These are phyloP conservation scores for Solanum arcanum DNA, from an alignment of 257 asterid species.

Conservation along the genomic window DNA sequence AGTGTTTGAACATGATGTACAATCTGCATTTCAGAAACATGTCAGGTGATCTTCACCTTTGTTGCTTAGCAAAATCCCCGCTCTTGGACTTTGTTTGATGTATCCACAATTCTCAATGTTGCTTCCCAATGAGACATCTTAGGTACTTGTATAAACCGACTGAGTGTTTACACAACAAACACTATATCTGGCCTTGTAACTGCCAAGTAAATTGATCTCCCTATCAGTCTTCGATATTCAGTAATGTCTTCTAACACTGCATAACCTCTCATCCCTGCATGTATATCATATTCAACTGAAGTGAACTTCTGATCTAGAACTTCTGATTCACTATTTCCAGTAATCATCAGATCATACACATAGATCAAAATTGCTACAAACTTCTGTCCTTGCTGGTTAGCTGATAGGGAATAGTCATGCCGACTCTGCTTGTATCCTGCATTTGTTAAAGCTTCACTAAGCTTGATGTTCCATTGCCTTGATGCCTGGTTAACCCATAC, in stretches of 20 bases:
- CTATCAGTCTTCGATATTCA: not conserved
- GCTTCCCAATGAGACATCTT: not conserved
- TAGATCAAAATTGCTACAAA: not conserved
- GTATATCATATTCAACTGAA: not conserved
- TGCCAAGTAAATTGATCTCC: not conserved
- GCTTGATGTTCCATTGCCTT: not conserved
- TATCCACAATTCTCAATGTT: not conserved
- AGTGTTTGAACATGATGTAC: not conserved
- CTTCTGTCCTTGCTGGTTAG: not conserved
- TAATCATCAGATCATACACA: not conserved
- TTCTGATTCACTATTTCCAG: not conserved
- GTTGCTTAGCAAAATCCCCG: not conserved
- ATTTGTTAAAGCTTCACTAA: not conserved
- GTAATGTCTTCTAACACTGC: not conserved
- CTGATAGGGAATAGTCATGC: not conserved
- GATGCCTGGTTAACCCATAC: not conserved
- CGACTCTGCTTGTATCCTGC: not conserved
- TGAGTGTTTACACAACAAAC: not conserved
- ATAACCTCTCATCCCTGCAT: not conserved
- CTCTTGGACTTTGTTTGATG: not conserved
- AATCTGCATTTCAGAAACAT: not conserved
- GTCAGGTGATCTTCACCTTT: not conserved
- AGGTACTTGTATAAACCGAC: not conserved
- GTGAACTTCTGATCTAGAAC: not conserved
- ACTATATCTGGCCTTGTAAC: not conserved